Conservation (phyloP, 164 flowering plant species). For the Stephania cephalantha region DNA sequence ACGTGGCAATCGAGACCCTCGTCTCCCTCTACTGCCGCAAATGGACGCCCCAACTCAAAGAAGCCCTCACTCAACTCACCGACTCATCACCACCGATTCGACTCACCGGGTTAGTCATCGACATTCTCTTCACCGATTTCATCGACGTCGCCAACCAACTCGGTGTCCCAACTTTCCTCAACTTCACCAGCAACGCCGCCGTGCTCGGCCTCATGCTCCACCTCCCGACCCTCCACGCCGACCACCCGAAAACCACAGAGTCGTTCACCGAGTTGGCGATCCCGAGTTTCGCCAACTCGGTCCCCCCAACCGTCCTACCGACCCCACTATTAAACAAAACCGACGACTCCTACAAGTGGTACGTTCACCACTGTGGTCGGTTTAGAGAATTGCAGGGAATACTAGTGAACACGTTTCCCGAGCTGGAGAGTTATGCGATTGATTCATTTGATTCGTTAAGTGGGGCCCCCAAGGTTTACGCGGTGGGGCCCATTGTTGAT, state of each 20-base stretch:
- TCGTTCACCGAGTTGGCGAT: slow-evolving; percentile 1
- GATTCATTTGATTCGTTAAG: neutral
- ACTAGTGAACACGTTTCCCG: slow-evolving; percentile 23
- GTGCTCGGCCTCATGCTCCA: slow-evolving; percentile 16
- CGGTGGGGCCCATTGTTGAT: slow-evolving; percentile 26
- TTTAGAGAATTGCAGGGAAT: slow-evolving; percentile 26
- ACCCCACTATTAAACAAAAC: neutral
- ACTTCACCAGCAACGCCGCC: slow-evolving; percentile 22
- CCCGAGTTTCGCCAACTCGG: slow-evolving; percentile 18
- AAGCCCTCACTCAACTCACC: slow-evolving; percentile 5
- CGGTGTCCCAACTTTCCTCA: slow-evolving; percentile 26
- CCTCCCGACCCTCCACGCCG: slow-evolving; percentile 6
- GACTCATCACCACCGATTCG: neutral
- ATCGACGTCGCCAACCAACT: slow-evolving; percentile 31
- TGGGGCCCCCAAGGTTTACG: slow-evolving; percentile 19
- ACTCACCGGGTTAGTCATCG: slow-evolving; percentile 22
- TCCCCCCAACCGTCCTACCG: slow-evolving; percentile 16
- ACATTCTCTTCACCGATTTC: slow-evolving; percentile 26
- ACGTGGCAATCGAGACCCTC: neutral
- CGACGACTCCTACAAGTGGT: neutral
- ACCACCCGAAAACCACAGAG: neutral
- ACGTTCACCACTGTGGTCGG: neutral
- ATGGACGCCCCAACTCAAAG: slow-evolving; percentile 19
- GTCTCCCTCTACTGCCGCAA: slow-evolving; percentile 1
- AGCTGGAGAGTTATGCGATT: slow-evolving; percentile 11